Base-by-base conservation (phyloP, 768 basidiomycete species). In the Boletus sp. region DNA sequence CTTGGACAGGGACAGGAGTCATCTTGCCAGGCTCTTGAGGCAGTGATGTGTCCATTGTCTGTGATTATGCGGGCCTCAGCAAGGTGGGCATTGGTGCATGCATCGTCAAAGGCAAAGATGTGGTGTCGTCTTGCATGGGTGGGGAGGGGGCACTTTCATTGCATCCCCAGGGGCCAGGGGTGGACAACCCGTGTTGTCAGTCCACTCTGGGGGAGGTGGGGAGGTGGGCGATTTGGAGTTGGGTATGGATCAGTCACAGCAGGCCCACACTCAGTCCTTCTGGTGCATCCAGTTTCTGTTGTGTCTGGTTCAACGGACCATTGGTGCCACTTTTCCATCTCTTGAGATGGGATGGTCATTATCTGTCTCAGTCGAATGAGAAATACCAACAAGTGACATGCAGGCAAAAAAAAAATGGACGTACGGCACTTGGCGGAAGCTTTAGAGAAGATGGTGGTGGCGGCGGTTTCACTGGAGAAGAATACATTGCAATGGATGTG, bases 211-310 rank as follows among this genome's bases (percentile, higher is more conserved):
- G 24, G 24, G 24, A 24, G 3, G 24, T 24, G 24, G 24, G 24
- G 24, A 24, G 1, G 3, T 24, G 24, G 24, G 24, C 24, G 24
- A 2, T 2, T 8, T 41, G 51, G 24, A n/a, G 54, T 37, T 18
- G 46, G 30, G 39, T 7, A 17, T 20, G n/a, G 44, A 3, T 49
- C 36, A 44, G 3, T n/a, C 20, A 35, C 17, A 24, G 20, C 7
- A 2, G 24, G 24, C 24, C 3, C 24, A 3, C 3, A 3, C 24
- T 24, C 24, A 3, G 24, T 20, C 46, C 9, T 30, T 52, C 57
- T 15, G 54, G 42, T 3, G 7, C 5, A 17, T 61, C 64, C 17
- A 62, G 45, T 29, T 57, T 66, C 14, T 33, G 68, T 45, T 60
- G 55, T 29, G 48, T 58, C 18, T n/a, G 37, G 45, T 18, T 61